These are phyloP conservation scores for Candida oleophila DNA, from an alignment of 805 yeast species.

Conservation along the genomic window DNA sequence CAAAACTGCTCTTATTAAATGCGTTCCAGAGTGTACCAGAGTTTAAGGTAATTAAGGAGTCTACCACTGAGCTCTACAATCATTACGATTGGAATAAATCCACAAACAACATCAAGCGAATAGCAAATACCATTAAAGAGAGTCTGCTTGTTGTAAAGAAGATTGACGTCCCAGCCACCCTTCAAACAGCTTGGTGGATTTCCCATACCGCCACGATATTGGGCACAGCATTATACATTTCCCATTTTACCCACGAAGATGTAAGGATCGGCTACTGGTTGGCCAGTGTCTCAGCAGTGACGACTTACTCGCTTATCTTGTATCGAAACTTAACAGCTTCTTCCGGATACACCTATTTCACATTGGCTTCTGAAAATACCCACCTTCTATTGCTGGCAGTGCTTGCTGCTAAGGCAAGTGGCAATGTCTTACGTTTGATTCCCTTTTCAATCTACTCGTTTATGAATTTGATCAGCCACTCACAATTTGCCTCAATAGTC, in stretches of 20 bases:
- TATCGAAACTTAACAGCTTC: constrained; percentile 13
- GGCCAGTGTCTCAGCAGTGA: constrained; percentile 9
- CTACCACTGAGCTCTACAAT: neutral
- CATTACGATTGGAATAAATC: neutral
- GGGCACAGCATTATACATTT: neutral
- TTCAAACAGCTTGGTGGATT: neutral
- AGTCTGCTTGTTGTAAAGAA: neutral
- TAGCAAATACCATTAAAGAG: neutral
- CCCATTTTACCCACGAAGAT: neutral
- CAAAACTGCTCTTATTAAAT: neutral
- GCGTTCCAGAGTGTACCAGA: constrained; percentile 6
- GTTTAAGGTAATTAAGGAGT: constrained; percentile 1
- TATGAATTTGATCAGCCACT: constrained; percentile 22
- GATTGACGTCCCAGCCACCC: neutral
- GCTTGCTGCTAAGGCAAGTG: constrained; percentile 18
- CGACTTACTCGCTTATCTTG: constrained; percentile 20
- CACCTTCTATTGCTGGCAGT: constrained; percentile 22
- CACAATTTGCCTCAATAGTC: constrained; percentile 14
- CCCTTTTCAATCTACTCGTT: constrained; percentile 27
- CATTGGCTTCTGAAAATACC: constrained; percentile 29
- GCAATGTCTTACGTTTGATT: constrained; percentile 19
- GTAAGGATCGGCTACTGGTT: constrained; percentile 6
- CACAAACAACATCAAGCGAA: neutral
- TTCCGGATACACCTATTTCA: constrained; percentile 15
- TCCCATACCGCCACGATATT: neutral